Evolutionary conservation across 2,329 filamentous ascomycete species (phyloP), one percentile per base, ranked within the genome.

Genomic region (Claviceps spartinae): DNA sequence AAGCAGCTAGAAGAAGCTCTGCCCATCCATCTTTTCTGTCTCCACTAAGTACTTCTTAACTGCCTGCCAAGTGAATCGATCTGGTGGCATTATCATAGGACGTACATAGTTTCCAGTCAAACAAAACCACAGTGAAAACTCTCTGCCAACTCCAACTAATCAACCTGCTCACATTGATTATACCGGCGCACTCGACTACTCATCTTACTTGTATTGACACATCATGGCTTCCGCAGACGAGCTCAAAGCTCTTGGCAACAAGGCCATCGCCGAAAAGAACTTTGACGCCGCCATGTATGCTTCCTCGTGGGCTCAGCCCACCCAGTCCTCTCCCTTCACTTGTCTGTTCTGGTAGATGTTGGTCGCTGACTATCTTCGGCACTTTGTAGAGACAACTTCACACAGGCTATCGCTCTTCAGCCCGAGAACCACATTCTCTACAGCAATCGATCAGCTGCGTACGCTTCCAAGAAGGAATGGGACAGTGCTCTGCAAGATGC

Each of bases 171-270:
- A 40, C 11, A 34, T 34, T 34, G 30, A 34, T 34, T 11, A 11
- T 34, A 11, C 30, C 20, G 20, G 49, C 34, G 48, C 38, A 18
- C 7, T 36, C 41, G 42, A 50, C 34, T 50, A 52, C 43, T 44
- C 38, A 24, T 52, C 52, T 47, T 49, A 40, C 44, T 54, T 43
- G 38, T 47, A 54, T 49, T 43, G 47, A 46, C 22, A 20, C 49
- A 57, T 41, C 51, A 82, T 81, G 78, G 70, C 78, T 62, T 77
- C 77, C 56, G 80, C 79, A 61, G 81, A 84, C 69, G 79, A 91
- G 80, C 82, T 98, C 64, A 98, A 98, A 78, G 88, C 90, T 64
- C 85, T 93, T 68, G 93, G 91, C 76, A 98, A 98, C 78, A 95
- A 95, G 77, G 90, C 94, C 71, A 98, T 98, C 71, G 85, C 88